Conservation (phyloP, 768 basidiomycete species). For the Daedaleopsis sinensis region DNA sequence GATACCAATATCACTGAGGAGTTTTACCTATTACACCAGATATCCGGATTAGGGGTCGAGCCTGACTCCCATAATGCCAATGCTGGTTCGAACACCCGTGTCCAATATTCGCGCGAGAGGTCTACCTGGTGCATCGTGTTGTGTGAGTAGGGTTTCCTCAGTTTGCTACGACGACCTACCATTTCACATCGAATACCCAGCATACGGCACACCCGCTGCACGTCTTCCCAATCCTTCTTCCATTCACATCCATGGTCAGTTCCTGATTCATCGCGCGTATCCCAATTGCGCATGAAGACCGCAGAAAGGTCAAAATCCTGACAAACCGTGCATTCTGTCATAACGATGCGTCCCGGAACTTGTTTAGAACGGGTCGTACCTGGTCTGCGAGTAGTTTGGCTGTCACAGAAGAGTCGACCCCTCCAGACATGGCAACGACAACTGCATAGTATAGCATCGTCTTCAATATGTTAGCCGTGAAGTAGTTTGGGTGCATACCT, state of each 20-base stretch:
- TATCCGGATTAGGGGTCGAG: conserved; percentile 89
- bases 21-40: conserved; percentile 83
- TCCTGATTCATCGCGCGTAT: conserved; percentile 79
- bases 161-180: conserved; percentile 43
- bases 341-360: background rate
- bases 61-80: conserved; percentile 78
- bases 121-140: conserved; percentile 58
- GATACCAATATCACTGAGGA: background rate
- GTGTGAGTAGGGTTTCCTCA: background rate
- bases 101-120: conserved; percentile 91
- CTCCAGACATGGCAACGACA: conserved; percentile 92
- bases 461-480: background rate
- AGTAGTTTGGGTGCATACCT: conserved; percentile 20
- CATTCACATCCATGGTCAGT: conserved; percentile 89
- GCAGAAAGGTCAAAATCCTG: conserved; percentile 85
- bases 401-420: conserved; percentile 91
- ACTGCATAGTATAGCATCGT: conserved; percentile 47
- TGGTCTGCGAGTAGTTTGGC: conserved; percentile 74
- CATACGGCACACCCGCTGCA: conserved; percentile 74
- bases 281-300: conserved; percentile 97
- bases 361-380: conserved; percentile 38
- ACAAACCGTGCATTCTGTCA: background rate
- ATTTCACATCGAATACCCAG: conserved; percentile 75
- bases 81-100: conserved; percentile 86
- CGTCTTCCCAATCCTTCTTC: conserved; percentile 95